Evolutionary conservation across 345 rosid species (phyloP).

Genomic region (sweet orange (Citrus sinensis)): DVS_A1.0 CM039169.1:5501001-5501500

Average conservation of each 20-base stretch:
- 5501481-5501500: neutral
- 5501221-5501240: neutral
- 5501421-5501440: neutral
- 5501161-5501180: neutral
- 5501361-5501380: neutral
- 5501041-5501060: neutral
- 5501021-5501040: neutral
- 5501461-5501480: neutral
- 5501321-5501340: neutral
- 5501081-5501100: constrained; percentile 56
- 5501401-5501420: neutral
- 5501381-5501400: neutral
- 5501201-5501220: neutral
- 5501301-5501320: neutral
- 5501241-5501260: neutral
- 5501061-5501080: constrained; percentile 31
- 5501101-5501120: constrained; percentile 52
- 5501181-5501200: neutral
- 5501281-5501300: neutral
- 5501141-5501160: constrained; percentile 37
- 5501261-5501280: neutral
- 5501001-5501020: neutral
- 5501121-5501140: constrained; percentile 57
- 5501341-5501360: neutral
- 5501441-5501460: neutral